A percentile compares a stretch with the other conserved stretches of the same genome.
Evolutionary conservation across 805 yeast genomes (phyloP).

Genomic region (Nakazawaea siamensis): DNA sequence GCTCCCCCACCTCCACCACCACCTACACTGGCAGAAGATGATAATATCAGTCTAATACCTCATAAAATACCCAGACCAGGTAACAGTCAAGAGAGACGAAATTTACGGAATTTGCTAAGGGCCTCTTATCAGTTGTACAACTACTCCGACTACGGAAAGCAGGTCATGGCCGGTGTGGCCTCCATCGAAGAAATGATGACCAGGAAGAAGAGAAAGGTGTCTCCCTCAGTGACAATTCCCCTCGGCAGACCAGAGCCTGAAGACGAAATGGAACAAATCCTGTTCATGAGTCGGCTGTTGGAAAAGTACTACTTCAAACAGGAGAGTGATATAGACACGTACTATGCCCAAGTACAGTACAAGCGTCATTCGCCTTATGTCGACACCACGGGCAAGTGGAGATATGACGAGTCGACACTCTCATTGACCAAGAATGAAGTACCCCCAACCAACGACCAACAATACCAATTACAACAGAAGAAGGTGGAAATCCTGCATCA

Average conservation of each 20-base stretch:
- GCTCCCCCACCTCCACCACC: conserved; percentile 1
- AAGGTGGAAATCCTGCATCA: neutral
- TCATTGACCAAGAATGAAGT: neutral
- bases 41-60: too few species aligned
- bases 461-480: neutral
- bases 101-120: too few species aligned
- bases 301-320: conserved; percentile 6
- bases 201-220: too few species aligned
- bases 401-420: neutral
- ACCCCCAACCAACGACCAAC: neutral
- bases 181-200: too few species aligned
- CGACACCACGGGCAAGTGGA: neutral
- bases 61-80: too few species aligned
- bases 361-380: neutral
- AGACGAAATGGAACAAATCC: conserved; percentile 6
- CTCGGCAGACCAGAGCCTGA: conserved; percentile 7
- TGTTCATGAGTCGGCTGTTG: conserved; percentile 3
- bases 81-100: too few species aligned
- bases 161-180: too few species aligned
- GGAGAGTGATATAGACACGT: conserved; percentile 4
- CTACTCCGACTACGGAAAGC: too few species aligned
- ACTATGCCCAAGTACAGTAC: neutral
- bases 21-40: too few species aligned
- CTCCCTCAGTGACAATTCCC: too few species aligned
- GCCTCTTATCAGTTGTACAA: too few species aligned